Conservation (phyloP, 306 rosid species). For the Cyclanthera cordifolia region DNA sequence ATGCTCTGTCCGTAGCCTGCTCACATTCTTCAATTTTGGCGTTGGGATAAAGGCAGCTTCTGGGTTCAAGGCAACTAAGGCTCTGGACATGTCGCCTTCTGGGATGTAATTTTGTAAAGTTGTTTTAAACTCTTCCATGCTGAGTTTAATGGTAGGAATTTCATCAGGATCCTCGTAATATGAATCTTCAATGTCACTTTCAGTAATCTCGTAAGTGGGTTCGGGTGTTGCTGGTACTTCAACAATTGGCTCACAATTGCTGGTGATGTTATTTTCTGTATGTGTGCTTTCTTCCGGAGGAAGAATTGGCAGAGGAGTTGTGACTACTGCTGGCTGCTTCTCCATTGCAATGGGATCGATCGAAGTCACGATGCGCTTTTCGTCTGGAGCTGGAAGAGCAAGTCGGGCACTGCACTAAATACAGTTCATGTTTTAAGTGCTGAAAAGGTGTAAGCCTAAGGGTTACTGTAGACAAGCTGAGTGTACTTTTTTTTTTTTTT, state of each 20-base stretch:
- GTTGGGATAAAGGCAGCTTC: slow-evolving; percentile 50
- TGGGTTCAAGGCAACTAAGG: slow-evolving; percentile 58
- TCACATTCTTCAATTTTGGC: slow-evolving; percentile 67
- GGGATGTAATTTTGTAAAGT: slow-evolving; percentile 29
- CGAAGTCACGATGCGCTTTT: slow-evolving; percentile 40
- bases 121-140: slow-evolving; percentile 25
- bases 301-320: slow-evolving; percentile 34
- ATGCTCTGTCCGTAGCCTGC: slow-evolving; percentile 87
- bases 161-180: slow-evolving; percentile 55
- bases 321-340: slow-evolving; percentile 23
- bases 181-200: slow-evolving; percentile 70
- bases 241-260: slow-evolving; percentile 65
- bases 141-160: slow-evolving; percentile 41
- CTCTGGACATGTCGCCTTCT: slow-evolving; percentile 66
- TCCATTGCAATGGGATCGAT: slow-evolving; percentile 25
- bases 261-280: slow-evolving; percentile 19
- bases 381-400: slow-evolving; percentile 90
- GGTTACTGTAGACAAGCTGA: no score
- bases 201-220: slow-evolving; percentile 33
- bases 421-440: slow-evolving; percentile 18
- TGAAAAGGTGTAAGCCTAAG: background rate
- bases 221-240: slow-evolving; percentile 88
- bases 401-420: slow-evolving; percentile 63
- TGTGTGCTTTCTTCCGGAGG: slow-evolving; percentile 31
- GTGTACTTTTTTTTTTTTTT: no score